phyloP scores from a whole-genome alignment of 2,329 filamentous ascomycete genomes.

The Cryphonectria carpinicola region DNA sequence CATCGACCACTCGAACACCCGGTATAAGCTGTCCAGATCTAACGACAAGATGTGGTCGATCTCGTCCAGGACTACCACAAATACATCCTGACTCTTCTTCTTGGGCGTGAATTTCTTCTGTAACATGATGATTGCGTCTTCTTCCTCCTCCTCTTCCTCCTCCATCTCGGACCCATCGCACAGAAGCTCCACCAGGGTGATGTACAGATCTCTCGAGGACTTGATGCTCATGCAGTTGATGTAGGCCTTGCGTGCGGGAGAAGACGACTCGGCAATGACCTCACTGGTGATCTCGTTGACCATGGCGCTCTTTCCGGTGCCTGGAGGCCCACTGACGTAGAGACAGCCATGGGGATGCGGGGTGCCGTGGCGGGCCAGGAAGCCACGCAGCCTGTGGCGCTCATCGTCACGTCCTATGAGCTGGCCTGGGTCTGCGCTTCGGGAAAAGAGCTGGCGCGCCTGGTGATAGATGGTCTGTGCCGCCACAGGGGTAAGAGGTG shows the following conservation, averaged over 20 bases:
- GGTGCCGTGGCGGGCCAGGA: slow-evolving; percentile 68
- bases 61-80: slow-evolving; percentile 89
- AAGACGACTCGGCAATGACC: slow-evolving; percentile 50
- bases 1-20: slow-evolving; percentile 95
- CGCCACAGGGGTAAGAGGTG: slow-evolving; percentile 70
- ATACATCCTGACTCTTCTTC: slow-evolving; percentile 61
- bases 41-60: slow-evolving; percentile 91
- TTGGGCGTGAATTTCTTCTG: slow-evolving; percentile 72
- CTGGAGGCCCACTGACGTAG: slow-evolving; percentile 93
- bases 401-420: slow-evolving; percentile 78
- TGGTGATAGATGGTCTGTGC: slow-evolving; percentile 81
- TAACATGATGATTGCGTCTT: slow-evolving; percentile 70
- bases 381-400: slow-evolving; percentile 66
- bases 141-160: slow-evolving; percentile 67
- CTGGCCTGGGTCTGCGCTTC: slow-evolving; percentile 73
- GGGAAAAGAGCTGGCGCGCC: slow-evolving; percentile 84
- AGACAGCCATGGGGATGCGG: slow-evolving; percentile 74
- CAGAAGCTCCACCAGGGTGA: slow-evolving; percentile 73
- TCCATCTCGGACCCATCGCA: slow-evolving; percentile 60
- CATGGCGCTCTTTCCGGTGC: slow-evolving; percentile 96
- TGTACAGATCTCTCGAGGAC: slow-evolving; percentile 82
- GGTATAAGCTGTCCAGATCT: slow-evolving; percentile 87
- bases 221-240: slow-evolving; percentile 99
- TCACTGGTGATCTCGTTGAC: slow-evolving; percentile 76
- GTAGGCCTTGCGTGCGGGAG: slow-evolving; percentile 69